Percentiles rank a stretch among this genome's conserved stretches.
phyloP scores from a whole-genome alignment of 2,329 filamentous ascomycete genomes.

The Magnaporthiopsis incrustans region DNA sequence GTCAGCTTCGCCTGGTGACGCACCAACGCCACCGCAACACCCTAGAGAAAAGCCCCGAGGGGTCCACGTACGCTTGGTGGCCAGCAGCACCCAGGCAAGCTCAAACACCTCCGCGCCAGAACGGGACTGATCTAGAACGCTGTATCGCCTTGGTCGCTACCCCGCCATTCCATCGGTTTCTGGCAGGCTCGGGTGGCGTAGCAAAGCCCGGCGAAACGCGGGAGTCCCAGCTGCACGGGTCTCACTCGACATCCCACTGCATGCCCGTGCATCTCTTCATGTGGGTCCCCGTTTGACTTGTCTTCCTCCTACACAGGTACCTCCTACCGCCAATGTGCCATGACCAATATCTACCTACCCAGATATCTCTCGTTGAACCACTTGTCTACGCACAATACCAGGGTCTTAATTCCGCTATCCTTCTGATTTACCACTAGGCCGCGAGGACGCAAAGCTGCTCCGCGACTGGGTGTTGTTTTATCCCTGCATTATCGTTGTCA shows the following conservation, averaged over 20 bases:
- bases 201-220: not conserved
- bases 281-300: not conserved
- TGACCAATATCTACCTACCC: not conserved
- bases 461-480: no score
- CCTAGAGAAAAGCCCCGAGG: not conserved
- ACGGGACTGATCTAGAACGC: not conserved
- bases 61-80: not conserved
- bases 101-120: not conserved
- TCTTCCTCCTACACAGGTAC: not conserved
- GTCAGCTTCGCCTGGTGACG: slow-evolving; percentile 10
- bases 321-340: no score
- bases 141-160: not conserved
- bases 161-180: not conserved
- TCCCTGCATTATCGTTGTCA: not conserved
- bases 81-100: not conserved
- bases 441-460: not conserved
- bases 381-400: not conserved
- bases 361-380: not conserved
- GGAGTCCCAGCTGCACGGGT: not conserved
- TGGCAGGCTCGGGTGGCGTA: not conserved
- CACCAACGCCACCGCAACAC: slow-evolving; percentile 1
- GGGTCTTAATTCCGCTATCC: not conserved
- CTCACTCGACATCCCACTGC: not conserved
- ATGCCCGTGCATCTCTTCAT: not conserved
- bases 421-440: not conserved